Conservation (phyloP, 179 eudicot genomes). For the Silene vulgaris region DNA sequence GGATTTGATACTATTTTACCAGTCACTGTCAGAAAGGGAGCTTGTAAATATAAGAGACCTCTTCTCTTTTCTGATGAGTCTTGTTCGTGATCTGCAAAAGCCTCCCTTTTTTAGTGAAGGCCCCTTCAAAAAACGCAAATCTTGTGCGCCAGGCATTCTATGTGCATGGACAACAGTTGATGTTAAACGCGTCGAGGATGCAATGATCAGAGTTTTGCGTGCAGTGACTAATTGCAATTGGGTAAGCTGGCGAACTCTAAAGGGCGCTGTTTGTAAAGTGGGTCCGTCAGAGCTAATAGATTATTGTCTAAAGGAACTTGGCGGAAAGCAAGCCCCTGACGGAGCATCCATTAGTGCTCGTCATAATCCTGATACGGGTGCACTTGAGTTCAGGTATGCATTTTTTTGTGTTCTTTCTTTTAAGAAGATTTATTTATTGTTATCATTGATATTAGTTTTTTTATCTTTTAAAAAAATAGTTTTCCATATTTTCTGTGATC, state of each 20-base stretch:
- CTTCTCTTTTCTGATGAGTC: conserved; percentile 51
- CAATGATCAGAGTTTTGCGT: conserved; percentile 71
- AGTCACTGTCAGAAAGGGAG: conserved; percentile 63
- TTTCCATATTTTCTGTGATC: no score
- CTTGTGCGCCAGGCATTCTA: conserved; percentile 37
- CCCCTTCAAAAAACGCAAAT: conserved; percentile 42
- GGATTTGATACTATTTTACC: conserved; percentile 69
- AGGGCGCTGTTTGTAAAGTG: conserved; percentile 79
- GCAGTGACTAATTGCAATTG: conserved; percentile 68
- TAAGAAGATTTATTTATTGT: no score
- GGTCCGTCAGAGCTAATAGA: conserved; percentile 80
- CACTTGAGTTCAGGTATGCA: conserved; percentile 68
- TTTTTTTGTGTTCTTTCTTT: not conserved
- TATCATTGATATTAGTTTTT: no score
- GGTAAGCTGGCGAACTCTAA: conserved; percentile 86
- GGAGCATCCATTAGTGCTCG: conserved; percentile 57
- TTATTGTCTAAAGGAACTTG: conserved; percentile 76
- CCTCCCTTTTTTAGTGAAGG: conserved; percentile 24
- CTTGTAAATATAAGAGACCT: conserved; percentile 71
- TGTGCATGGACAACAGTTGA: conserved; percentile 61
- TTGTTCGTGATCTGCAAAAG: conserved; percentile 48
- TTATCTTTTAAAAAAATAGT: no score
- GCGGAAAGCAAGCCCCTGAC: conserved; percentile 57
- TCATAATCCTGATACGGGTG: conserved; percentile 55
- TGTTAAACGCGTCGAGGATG: conserved; percentile 54